Conservation (phyloP, 2,329 filamentous ascomycete species). For the Magnaporthiopsis incrustans region DNA sequence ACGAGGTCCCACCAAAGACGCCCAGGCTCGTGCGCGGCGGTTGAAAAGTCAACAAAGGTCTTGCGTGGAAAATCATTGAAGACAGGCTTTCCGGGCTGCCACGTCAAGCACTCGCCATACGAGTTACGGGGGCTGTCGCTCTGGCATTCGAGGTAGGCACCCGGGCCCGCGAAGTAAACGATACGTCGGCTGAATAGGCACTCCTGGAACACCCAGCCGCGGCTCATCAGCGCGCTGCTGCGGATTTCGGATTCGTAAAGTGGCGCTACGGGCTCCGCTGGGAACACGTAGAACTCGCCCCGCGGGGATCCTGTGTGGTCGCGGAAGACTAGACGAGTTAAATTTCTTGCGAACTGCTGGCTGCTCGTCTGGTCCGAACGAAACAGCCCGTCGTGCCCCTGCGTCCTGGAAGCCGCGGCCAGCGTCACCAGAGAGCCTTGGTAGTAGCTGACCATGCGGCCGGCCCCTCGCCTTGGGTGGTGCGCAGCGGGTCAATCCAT, state of each 20-base stretch:
- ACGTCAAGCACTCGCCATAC: not conserved
- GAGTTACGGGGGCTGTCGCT: not conserved
- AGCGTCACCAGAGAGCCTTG: slow-evolving; percentile 6
- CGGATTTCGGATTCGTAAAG: no score
- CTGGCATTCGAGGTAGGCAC: slow-evolving; percentile 1
- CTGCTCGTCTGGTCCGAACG: not conserved
- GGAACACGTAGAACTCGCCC: no score
- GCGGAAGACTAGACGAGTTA: no score
- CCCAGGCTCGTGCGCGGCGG: not conserved
- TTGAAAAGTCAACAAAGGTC: not conserved
- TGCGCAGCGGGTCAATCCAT: slow-evolving; percentile 14
- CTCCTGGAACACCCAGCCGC: slow-evolving; percentile 88
- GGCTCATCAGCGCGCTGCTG: slow-evolving; percentile 26
- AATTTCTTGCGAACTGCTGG: not conserved
- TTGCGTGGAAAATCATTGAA: not conserved
- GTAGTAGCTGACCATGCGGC: slow-evolving; percentile 10
- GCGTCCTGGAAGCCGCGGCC: not conserved
- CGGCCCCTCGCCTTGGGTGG: slow-evolving; percentile 7
- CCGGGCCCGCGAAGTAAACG: slow-evolving; percentile 45
- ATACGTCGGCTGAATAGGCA: slow-evolving; percentile 83
- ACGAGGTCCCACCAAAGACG: not conserved
- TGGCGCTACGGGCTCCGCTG: not conserved
- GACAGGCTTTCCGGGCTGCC: not conserved
- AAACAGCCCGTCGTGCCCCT: no score
- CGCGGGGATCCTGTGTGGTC: no score